These are phyloP conservation scores for Colletotrichum tabaci DNA, from an alignment of 2,329 filamentous ascomycete genomes.

Conservation along the genomic window DNA sequence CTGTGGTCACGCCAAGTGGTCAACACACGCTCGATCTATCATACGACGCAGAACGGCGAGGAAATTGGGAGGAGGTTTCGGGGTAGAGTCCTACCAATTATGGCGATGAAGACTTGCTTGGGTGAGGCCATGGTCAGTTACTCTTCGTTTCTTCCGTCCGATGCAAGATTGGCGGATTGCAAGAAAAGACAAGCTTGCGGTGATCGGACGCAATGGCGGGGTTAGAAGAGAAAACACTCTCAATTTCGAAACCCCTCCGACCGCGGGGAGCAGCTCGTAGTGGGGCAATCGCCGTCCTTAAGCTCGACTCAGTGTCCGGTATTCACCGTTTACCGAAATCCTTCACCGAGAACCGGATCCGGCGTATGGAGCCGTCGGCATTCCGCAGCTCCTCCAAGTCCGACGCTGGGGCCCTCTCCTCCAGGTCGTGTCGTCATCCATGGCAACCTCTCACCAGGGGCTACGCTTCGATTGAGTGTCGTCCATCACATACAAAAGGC, in stretches of 20 bases:
- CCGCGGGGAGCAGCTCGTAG: conserved; percentile 28
- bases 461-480: not conserved
- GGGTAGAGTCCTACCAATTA: conserved; percentile 60
- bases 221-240: not conserved
- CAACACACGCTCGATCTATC: conserved; percentile 14
- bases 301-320: not conserved
- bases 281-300: conserved; percentile 12
- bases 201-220: not conserved
- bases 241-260: conserved; percentile 29
- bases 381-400: conserved; percentile 10
- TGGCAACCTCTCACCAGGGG: not conserved
- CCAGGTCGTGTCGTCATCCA: conserved; percentile 39
- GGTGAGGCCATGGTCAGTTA: conserved; percentile 56
- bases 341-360: conserved; percentile 8
- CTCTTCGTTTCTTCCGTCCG: not conserved
- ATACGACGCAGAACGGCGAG: not conserved
- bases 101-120: conserved; percentile 67
- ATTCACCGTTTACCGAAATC: conserved; percentile 1
- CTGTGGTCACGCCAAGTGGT: conserved; percentile 60
- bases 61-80: not conserved
- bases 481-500: not conserved
- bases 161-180: not conserved
- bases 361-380: conserved; percentile 7
- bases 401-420: conserved; percentile 25
- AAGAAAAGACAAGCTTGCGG: not conserved